Percentiles rank a stretch among this genome's conserved stretches.
These are phyloP conservation scores for Acanthamoeba lenticulata DNA, from an alignment of 208 protist species.

Conservation along the genomic window DNA sequence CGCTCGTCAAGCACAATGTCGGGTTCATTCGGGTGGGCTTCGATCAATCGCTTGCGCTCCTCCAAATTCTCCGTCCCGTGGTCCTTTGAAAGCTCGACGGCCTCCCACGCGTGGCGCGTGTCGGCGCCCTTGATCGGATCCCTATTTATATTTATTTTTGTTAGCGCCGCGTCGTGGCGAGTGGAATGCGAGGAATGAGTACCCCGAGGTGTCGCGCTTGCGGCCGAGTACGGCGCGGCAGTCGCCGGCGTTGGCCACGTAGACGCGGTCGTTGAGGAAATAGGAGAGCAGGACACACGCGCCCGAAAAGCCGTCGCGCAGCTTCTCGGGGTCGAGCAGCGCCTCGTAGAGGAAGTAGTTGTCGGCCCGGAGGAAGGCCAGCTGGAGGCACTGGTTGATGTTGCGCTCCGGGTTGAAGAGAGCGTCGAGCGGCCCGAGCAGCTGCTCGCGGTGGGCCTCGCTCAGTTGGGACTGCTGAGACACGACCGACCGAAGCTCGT, in stretches of 20 bases:
- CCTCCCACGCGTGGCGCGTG: background rate
- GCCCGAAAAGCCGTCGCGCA: background rate
- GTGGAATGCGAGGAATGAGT: background rate
- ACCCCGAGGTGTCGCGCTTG: background rate
- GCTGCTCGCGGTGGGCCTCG: background rate
- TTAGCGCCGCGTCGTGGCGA: background rate
- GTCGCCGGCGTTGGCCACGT: conserved; percentile 9
- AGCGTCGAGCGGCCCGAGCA: background rate
- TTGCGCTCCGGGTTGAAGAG: conserved; percentile 6
- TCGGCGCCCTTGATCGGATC: background rate
- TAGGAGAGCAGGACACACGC: background rate
- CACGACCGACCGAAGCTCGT: background rate
- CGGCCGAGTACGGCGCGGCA: background rate
- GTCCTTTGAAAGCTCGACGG: background rate
- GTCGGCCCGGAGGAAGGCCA: background rate
- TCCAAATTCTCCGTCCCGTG: conserved; percentile 15
- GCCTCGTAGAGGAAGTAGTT: conserved; percentile 26
- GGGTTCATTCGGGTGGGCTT: background rate
- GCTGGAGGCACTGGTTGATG: background rate
- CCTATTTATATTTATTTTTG: background rate
- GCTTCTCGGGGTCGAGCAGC: conserved; percentile 11
- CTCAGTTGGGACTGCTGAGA: background rate
- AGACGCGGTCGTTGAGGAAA: conserved; percentile 18
- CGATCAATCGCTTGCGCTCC: conserved; percentile 11
- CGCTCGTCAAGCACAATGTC: conserved; percentile 11